Evolutionary conservation across 805 yeast species (phyloP).

Genomic region (Metschnikowia arizonensis): DNA sequence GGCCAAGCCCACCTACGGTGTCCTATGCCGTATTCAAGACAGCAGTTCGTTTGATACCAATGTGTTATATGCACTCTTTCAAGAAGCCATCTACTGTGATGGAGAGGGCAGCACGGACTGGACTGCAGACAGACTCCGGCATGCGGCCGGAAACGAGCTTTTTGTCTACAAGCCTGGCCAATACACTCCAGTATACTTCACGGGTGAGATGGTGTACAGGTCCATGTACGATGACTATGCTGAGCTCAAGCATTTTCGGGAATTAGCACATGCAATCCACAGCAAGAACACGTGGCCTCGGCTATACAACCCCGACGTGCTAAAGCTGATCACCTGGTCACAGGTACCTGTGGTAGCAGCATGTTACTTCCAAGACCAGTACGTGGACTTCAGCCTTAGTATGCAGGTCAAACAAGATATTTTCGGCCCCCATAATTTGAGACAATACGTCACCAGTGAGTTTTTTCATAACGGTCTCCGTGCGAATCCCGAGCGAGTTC

Average conservation of each 20-base stretch:
- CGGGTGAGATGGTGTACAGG: slow-evolving; percentile 55
- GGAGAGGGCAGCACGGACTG: slow-evolving; percentile 37
- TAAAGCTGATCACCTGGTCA: slow-evolving; percentile 29
- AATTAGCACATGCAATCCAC: slow-evolving; percentile 39
- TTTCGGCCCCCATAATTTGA: slow-evolving; percentile 34
- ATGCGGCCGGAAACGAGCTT: slow-evolving; percentile 20
- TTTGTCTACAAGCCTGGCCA: slow-evolving; percentile 22
- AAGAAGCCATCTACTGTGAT: slow-evolving; percentile 56
- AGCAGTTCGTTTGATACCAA: slow-evolving; percentile 48
- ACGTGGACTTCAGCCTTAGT: slow-evolving; percentile 46
- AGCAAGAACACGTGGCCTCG: slow-evolving; percentile 31
- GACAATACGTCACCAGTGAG: slow-evolving; percentile 45
- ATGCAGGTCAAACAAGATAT: slow-evolving; percentile 31
- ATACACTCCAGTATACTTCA: slow-evolving; percentile 35
- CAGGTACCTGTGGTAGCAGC: slow-evolving; percentile 48
- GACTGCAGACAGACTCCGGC: slow-evolving; percentile 45
- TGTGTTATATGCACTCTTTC: slow-evolving; percentile 50
- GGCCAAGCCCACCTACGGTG: slow-evolving; percentile 37
- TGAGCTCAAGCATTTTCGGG: slow-evolving; percentile 38
- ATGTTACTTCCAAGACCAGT: slow-evolving; percentile 46
- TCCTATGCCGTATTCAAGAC: slow-evolving; percentile 32
- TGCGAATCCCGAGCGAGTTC: slow-evolving; percentile 36
- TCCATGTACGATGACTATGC: slow-evolving; percentile 48
- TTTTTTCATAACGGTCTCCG: slow-evolving; percentile 50
- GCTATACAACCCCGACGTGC: slow-evolving; percentile 31